Evolutionary conservation across 2,329 filamentous ascomycete species (phyloP), one percentile per base, ranked within the genome.

Genomic region (Ciborinia camelliae): DNA sequence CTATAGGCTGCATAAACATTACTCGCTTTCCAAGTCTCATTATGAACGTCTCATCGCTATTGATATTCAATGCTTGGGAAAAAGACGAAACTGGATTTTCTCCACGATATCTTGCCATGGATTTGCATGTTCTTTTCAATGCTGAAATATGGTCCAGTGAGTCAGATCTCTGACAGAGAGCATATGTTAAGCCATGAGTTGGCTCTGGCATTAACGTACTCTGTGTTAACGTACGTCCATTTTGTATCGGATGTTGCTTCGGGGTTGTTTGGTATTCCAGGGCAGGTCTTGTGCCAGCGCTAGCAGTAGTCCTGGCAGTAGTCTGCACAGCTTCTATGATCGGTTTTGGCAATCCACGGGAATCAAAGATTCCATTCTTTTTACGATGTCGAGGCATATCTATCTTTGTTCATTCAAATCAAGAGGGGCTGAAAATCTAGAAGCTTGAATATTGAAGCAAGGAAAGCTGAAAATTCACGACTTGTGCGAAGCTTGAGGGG

Each of bases 171-270:
- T 35, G 20, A 4, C 20, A n/a, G 43, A 37, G 15, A 37, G 30
- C 35, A 26, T 59, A 59, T 7, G 28, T 18, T 23, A 59, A 59
- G 28, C 55, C 55, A 26, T 59, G 41, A 35, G 55, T 30, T 32
- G 26, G n/a, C n/a, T 59, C 43, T 35, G 55, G 55, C 41, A 59
- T 47, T 15, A 59, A 59, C n/a, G 41, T 47, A 23, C 55, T 47
- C 14, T 59, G 55, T 47, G 28, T 26, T n/a, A 26, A 26, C 1
- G 8, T 47, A 59, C 35, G 14, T 26, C 8, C 55, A 59, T 59
- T 35, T 35, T 59, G 41, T 26, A 5, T 23, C 12, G 20, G 26
- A 47, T 2, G 1, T 35, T 47, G 41, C 12, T 47, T 59, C 4
- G 41, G 30, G 30, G 20, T 35, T n/a, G 41, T n/a, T 18, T 18